Evolutionary conservation across 306 rosid species (phyloP), one percentile per base, ranked within the genome.

Genomic region (Lathyrus tuberosus): DNA sequence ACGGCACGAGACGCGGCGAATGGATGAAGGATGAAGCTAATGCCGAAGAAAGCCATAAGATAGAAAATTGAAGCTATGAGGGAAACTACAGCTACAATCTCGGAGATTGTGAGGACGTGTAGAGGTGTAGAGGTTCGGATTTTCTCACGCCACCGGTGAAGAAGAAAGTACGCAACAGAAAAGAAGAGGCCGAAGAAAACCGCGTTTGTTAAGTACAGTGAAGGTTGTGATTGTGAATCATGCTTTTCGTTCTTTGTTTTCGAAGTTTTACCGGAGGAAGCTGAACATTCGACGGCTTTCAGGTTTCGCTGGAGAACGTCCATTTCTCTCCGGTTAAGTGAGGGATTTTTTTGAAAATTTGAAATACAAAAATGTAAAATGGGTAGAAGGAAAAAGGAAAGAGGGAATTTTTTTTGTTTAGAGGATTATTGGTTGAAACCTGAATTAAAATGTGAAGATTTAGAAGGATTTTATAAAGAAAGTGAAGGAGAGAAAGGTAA

Each of bases 121-220:
- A 92, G 91, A 7, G 98, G 98, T 8, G 88, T 85, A 41, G 95
- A 84, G 40, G 84, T 84, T 3, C 98, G 85, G 82, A 92, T 86
- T 86, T 92, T 89, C 75, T 87, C 96, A 0, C 95, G 86, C 96
- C 96, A 92, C 10, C 92, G 76, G 61, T 79, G 82, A 51, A 92
- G 70, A 52, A 93, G 73, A 78, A 86, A 93, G 64, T 88, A 90
- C 0, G 89, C 89, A 0, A 90, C 94, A 10, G 97, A 88, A 89
- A 88, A 93, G 84, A 88, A 93, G 8, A 90, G 70, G 2, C 68
- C 33, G 80, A 93, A 90, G 86, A 88, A 90, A 9, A 82, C 61
- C 1, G 72, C 86, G 75, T 93, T 90, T 6, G 94, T 85, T 0
- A 88, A 6, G 65, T 88, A 87, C 0, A 46, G 38, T 5, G 44